Evolutionary conservation across 148 eudicot genomes (phyloP).

Genomic region (Fagopyrum esculentum): DNA sequence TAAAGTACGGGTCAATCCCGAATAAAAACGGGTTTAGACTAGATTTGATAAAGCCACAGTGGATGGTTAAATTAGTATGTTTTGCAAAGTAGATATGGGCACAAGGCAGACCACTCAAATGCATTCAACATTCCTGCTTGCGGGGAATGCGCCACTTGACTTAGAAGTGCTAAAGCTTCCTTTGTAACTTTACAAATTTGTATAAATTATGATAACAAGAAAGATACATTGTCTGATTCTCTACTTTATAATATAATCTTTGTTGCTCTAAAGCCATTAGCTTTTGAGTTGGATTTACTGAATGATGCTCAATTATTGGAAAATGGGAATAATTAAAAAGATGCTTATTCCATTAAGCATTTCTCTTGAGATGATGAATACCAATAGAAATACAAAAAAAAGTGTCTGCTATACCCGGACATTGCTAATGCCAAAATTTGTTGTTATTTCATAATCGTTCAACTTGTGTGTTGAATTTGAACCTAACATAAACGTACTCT

Average conservation of each 20-base stretch:
- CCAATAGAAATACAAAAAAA: slow-evolving; percentile 13
- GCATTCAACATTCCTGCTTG: not conserved
- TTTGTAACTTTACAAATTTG: not conserved
- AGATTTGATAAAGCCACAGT: too few relatives aligned
- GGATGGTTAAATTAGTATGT: too few relatives aligned
- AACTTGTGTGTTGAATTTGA: too few relatives aligned
- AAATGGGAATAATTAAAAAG: slow-evolving; percentile 14
- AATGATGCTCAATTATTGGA: not conserved
- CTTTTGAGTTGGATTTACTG: not conserved
- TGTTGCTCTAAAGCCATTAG: not conserved
- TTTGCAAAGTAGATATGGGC: not conserved
- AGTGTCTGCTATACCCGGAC: slow-evolving; percentile 35
- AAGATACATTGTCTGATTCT: slow-evolving; percentile 5
- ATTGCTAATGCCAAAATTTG: slow-evolving; percentile 4
- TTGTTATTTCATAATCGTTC: slow-evolving; percentile 5
- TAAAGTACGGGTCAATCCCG: too few relatives aligned
- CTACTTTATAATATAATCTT: not conserved
- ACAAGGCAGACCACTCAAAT: not conserved
- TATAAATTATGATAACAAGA: slow-evolving; percentile 8
- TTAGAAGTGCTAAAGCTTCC: not conserved
- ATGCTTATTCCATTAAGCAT: slow-evolving; percentile 24
- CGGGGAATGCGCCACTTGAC: slow-evolving; percentile 5
- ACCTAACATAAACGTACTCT: too few relatives aligned
- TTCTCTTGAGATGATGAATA: slow-evolving; percentile 22
- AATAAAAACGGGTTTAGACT: too few relatives aligned